Conservation (phyloP, 257 asterid species). For the Cordia subcordata region DNA sequence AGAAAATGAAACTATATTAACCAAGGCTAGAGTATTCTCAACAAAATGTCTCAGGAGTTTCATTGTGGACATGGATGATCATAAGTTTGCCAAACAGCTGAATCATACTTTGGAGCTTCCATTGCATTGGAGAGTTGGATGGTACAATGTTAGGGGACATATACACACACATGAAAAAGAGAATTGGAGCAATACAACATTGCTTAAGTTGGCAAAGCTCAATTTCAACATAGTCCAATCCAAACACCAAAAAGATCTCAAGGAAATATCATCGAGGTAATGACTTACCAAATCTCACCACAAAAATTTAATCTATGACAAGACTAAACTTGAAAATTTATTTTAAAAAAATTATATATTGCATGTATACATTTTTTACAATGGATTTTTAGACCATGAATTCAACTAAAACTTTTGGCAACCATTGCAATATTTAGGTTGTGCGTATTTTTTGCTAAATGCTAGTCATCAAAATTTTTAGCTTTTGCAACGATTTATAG, state of each 20-base stretch:
- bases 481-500: too few relatives aligned
- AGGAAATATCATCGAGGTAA: constrained; percentile 43
- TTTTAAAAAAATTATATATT: too few relatives aligned
- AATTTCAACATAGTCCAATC: constrained; percentile 56
- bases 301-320: too few relatives aligned
- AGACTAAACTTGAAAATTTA: too few relatives aligned
- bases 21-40: constrained; percentile 23
- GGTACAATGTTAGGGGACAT: constrained; percentile 46
- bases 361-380: too few relatives aligned
- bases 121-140: constrained; percentile 35
- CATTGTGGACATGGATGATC: neutral
- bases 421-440: too few relatives aligned
- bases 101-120: constrained; percentile 18
- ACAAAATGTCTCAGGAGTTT: neutral
- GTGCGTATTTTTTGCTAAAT: too few relatives aligned
- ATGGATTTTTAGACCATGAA: too few relatives aligned
- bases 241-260: constrained; percentile 51
- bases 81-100: too few relatives aligned
- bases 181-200: neutral
- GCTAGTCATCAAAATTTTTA: too few relatives aligned
- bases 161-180: constrained; percentile 15
- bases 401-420: too few relatives aligned
- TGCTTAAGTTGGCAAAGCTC: constrained; percentile 43
- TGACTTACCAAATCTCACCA: too few relatives aligned
- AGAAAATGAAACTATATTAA: constrained; percentile 30